Percentiles rank a stretch among this genome's conserved stretches.
Evolutionary conservation across 805 yeast genomes (phyloP).

Genomic region (Candida argentea): DNA sequence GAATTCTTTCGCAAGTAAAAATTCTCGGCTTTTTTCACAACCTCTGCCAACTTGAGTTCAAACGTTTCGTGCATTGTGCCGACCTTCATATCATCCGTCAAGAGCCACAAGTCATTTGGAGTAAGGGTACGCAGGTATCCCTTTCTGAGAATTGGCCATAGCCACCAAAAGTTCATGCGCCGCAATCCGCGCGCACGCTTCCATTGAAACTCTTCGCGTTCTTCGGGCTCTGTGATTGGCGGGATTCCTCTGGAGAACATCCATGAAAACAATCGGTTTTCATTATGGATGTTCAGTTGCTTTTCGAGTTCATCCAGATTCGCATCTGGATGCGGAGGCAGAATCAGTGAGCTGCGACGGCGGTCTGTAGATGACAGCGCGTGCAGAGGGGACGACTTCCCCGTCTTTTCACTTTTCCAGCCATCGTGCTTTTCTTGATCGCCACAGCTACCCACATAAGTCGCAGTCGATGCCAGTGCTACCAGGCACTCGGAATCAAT

Average conservation of each 20-base stretch:
- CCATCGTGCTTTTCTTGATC: too few relatives aligned
- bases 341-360: too few relatives aligned
- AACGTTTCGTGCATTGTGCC: conserved; percentile 23
- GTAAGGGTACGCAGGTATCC: conserved; percentile 31
- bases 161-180: conserved; percentile 30
- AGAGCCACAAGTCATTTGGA: conserved; percentile 27
- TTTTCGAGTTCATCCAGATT: too few relatives aligned
- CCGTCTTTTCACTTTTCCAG: too few relatives aligned
- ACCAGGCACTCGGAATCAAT: too few relatives aligned
- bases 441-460: too few relatives aligned
- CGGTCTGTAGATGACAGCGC: too few relatives aligned
- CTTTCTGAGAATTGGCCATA: conserved; percentile 27
- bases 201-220: conserved; percentile 42
- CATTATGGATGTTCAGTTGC: conserved; percentile 24
- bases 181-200: conserved; percentile 26
- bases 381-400: too few relatives aligned
- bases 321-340: too few relatives aligned
- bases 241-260: conserved; percentile 41
- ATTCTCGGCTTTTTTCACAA: conserved; percentile 11
- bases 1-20: conserved; percentile 11
- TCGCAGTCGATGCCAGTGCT: too few relatives aligned
- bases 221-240: conserved; percentile 40
- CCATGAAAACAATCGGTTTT: conserved; percentile 42
- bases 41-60: conserved; percentile 13
- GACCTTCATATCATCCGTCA: conserved; percentile 27